Base-by-base conservation (phyloP, 2,329 filamentous ascomycete genomes). In the Sporothrix variecibatus region DNA sequence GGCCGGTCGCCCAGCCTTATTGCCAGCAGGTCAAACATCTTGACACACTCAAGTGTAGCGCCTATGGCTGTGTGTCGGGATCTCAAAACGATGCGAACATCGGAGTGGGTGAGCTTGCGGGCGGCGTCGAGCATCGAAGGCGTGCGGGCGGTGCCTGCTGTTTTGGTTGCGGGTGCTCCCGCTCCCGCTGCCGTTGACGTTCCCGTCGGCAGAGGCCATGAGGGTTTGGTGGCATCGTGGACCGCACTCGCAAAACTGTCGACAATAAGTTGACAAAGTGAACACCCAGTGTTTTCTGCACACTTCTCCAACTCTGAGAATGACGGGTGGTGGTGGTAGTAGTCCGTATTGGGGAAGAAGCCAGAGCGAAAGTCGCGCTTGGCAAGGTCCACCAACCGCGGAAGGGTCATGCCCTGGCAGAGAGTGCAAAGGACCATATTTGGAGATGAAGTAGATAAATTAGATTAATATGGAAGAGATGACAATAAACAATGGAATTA, bases 301-400 rank as follows among this genome's bases (percentile, higher is more conserved):
- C 72, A 73, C 9, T 51, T n/a, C 11, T 71, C 67, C 7, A 74
- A 23, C 5, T 71, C 67, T 4, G 23, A 4, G 28, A 74, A 74
- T 17, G 72, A 74, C 0, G 58, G 8, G 28, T 71, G 72, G 49
- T 74, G 72, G 31, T 38, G 20, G 46, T 71, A 71, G 60, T 40
- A 74, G 17, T 26, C 20, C 12, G 20, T 26, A 9, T 38, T 28
- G 6, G 68, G 72, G 3, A 71, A 71, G 20, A 71, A 53, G 72
- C 56, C 43, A 6, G 51, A 34, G 1, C 56, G 56, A 20, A 71
- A 65, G 3, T 74, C 68, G 51, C n/a, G 51, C 34, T 60, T 71
- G 11, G 69, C 69, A 5, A 71, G 26, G 15, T 31, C 51, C n/a
- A 71, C 34, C 69, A 71, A 51, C 1, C 12, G 23, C 2, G 15